Evolutionary conservation across 2,329 filamentous ascomycete genomes (phyloP).

Genomic region (Hymenoscyphus fraxineus): DNA sequence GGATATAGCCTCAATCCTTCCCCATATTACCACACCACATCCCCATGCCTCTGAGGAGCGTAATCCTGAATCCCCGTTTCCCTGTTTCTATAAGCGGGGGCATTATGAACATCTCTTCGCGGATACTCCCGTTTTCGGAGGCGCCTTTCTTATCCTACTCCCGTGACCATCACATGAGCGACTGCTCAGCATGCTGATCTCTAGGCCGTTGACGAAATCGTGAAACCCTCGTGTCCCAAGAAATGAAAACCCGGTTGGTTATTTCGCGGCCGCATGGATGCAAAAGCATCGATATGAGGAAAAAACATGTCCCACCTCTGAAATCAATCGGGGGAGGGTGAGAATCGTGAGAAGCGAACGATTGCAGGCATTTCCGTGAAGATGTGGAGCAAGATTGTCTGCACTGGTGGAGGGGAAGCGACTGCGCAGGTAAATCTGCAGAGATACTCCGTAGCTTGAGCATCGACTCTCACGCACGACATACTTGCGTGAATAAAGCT

Average conservation of each 20-base stretch:
- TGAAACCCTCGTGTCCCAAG: slow-evolving; percentile 31
- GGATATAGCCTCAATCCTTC: slow-evolving; percentile 24
- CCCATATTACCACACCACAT: slow-evolving; percentile 14
- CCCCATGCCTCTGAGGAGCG: slow-evolving; percentile 10
- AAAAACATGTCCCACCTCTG: slow-evolving; percentile 24
- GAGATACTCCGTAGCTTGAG: slow-evolving; percentile 16
- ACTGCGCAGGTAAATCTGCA: slow-evolving; percentile 21
- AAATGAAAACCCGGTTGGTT: slow-evolving; percentile 22
- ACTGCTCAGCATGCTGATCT: slow-evolving; percentile 6
- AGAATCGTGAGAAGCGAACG: slow-evolving; percentile 13
- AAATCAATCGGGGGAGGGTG: neutral
- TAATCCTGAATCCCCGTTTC: slow-evolving; percentile 14
- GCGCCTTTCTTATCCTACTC: slow-evolving; percentile 19
- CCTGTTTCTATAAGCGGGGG: slow-evolving; percentile 15
- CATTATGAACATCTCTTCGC: slow-evolving; percentile 12
- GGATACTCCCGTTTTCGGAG: slow-evolving; percentile 29
- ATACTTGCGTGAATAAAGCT: slow-evolving; percentile 26
- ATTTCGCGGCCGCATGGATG: slow-evolving; percentile 26
- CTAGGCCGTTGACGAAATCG: slow-evolving; percentile 18
- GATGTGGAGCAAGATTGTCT: neutral
- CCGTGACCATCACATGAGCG: slow-evolving; percentile 31
- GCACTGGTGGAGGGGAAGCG: slow-evolving; percentile 11
- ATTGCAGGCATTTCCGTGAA: slow-evolving; percentile 5
- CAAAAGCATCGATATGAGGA: slow-evolving; percentile 12
- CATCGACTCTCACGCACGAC: slow-evolving; percentile 27